Conservation (phyloP, 2,329 filamentous ascomycete genomes). For the Epichloe sp. region DNA sequence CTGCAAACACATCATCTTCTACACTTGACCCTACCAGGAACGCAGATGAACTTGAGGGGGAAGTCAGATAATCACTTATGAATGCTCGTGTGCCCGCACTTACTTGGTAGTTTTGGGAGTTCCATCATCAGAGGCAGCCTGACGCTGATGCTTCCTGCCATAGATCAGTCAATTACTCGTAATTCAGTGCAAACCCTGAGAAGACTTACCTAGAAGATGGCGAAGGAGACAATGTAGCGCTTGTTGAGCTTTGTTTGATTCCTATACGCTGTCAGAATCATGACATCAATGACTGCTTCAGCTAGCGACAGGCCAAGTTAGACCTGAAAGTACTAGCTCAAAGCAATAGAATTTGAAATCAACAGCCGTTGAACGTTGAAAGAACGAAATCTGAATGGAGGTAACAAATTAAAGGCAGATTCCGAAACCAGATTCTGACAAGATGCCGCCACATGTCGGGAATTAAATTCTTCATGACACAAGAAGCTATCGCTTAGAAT, state of each 20-base stretch:
- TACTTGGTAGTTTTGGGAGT: constrained; percentile 5
- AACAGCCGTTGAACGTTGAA: neutral
- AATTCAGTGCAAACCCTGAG: neutral
- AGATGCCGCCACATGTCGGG: neutral
- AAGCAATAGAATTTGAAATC: neutral
- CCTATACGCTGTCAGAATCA: neutral
- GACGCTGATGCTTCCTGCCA: constrained; percentile 3
- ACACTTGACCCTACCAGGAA: constrained; percentile 9
- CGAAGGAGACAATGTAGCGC: constrained; percentile 1
- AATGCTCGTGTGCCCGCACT: neutral
- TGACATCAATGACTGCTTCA: neutral
- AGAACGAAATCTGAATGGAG: neutral
- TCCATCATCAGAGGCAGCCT: constrained; percentile 5
- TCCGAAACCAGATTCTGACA: neutral
- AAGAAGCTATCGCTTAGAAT: neutral
- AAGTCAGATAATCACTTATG: neutral
- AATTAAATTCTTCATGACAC: neutral
- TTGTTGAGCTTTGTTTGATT: constrained; percentile 1
- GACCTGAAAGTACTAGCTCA: neutral
- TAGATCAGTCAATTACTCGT: neutral
- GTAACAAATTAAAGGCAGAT: neutral
- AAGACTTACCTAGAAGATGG: neutral
- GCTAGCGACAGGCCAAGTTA: neutral
- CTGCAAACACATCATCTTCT: constrained; percentile 11
- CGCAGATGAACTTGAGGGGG: constrained; percentile 1